Evolutionary conservation across 2,329 filamentous ascomycete genomes (phyloP), one percentile per base, ranked within the genome.

Genomic region (Lachnellula subtilissima): DNA sequence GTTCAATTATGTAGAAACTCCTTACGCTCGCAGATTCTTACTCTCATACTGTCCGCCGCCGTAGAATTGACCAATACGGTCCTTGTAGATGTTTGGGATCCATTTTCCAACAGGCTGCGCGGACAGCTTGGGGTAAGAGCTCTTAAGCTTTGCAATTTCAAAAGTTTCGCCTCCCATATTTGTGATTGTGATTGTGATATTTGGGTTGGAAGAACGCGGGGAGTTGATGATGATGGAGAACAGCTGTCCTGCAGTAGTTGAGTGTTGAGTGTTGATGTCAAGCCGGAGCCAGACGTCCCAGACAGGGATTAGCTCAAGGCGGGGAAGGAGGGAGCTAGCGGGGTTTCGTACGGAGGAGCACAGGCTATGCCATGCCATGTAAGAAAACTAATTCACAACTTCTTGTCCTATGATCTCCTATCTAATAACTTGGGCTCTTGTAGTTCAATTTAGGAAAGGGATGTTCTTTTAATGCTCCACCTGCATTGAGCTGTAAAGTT

Each of bases 41-140:
- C 81, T 80, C 60, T 86, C 79, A 75, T 91, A 96, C 73, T 95
- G 89, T 50, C 91, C 91, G 48, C 76, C 77, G 58, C 82, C 82
- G 58, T 89, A 91, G 74, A 97, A 96, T 67, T 89, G 86, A 59
- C 81, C 78, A 69, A 97, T 86, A 53, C 93, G 86, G 65, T 91
- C 86, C 68, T 85, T 87, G 75, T 96, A 95, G 73, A 97, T 91
- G 70, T 83, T 84, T 65, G 86, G 80, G 72, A 96, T 97, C 70
- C 88, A 84, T 74, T 94, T 88, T 61, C 90, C 91, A 52, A 85
- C 78, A 19, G 83, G 83, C 42, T 64, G 56, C 22, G 58, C 64
- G 9, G 68, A 66, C 40, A 69, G 59, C 54, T 66, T 66, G 11
- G 69, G 69, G 57, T 70, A 71, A 17, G 61, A 57, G 61, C 64